These are phyloP conservation scores for Fonsecaea multimorphosa DNA, from an alignment of 2,329 filamentous ascomycete species.

Conservation along the genomic window DNA sequence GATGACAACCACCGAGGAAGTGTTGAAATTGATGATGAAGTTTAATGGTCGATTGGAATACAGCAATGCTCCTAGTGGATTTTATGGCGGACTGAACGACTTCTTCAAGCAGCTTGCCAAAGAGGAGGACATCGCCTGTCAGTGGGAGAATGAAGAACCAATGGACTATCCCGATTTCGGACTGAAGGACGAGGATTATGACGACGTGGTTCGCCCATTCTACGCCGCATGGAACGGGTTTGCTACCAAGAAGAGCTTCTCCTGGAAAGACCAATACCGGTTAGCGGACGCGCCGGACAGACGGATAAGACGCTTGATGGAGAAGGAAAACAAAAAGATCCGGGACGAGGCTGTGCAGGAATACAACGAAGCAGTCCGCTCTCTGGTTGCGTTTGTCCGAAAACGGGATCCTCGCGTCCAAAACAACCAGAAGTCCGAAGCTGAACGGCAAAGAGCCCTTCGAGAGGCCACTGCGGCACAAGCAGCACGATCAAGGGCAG, in stretches of 20 bases:
- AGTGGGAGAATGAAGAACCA: slow-evolving; percentile 67
- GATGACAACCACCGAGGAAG: slow-evolving; percentile 79
- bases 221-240: slow-evolving; percentile 83
- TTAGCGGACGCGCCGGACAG: slow-evolving; percentile 87
- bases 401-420: slow-evolving; percentile 89
- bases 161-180: slow-evolving; percentile 84
- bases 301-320: slow-evolving; percentile 80
- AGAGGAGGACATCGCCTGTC: slow-evolving; percentile 78
- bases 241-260: slow-evolving; percentile 80
- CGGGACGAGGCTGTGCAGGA: slow-evolving; percentile 83
- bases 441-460: slow-evolving; percentile 77
- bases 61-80: slow-evolving; percentile 78
- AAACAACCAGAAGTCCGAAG: slow-evolving; percentile 76
- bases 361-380: slow-evolving; percentile 90
- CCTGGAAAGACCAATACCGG: slow-evolving; percentile 86
- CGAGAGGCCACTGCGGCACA: slow-evolving; percentile 82
- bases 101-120: slow-evolving; percentile 79
- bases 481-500: slow-evolving; percentile 79
- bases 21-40: slow-evolving; percentile 76
- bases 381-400: slow-evolving; percentile 83
- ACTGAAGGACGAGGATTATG: slow-evolving; percentile 73
- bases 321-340: slow-evolving; percentile 88
- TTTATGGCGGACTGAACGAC: slow-evolving; percentile 79
- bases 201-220: slow-evolving; percentile 77
- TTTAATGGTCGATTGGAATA: slow-evolving; percentile 82